These are phyloP conservation scores for Byssoonygena ceratinophila DNA, from an alignment of 2,329 filamentous ascomycete genomes.

Conservation along the genomic window DNA sequence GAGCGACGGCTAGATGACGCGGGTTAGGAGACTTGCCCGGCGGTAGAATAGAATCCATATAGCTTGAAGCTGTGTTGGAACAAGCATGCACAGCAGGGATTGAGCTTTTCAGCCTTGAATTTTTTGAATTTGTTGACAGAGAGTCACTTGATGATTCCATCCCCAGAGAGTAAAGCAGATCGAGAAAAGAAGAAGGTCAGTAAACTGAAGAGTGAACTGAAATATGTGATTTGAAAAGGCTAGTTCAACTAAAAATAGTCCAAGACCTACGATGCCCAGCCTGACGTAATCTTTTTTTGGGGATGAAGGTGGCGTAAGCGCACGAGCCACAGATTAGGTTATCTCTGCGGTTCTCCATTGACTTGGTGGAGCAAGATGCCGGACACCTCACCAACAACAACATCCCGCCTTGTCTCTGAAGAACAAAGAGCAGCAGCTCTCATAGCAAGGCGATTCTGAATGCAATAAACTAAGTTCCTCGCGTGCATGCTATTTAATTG, in stretches of 20 bases:
- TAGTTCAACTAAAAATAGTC: no score
- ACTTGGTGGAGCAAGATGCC: neutral
- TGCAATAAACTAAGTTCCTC: neutral
- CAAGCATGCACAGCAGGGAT: conserved; percentile 34
- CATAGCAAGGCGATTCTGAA: neutral
- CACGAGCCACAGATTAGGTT: conserved; percentile 6
- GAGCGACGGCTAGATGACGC: conserved; percentile 51
- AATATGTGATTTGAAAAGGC: no score
- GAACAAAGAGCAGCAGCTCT: neutral
- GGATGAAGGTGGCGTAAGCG: conserved; percentile 4
- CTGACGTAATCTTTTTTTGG: neutral
- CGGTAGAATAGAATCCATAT: conserved; percentile 24
- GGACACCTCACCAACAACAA: neutral
- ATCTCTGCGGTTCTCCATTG: neutral
- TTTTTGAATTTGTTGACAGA: conserved; percentile 43
- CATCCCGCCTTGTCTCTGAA: neutral
- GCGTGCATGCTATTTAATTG: neutral
- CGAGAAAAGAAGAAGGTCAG: neutral
- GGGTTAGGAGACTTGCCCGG: conserved; percentile 30
- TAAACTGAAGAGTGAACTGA: no score
- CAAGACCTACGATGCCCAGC: no score
- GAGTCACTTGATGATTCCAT: conserved; percentile 8
- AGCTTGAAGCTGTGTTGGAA: conserved; percentile 33
- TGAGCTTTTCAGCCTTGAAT: conserved; percentile 54
- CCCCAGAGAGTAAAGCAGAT: neutral